Evolutionary conservation across 176 grass and related monocot genomes (phyloP).

Genomic region (Eleusine coracana): DNA sequence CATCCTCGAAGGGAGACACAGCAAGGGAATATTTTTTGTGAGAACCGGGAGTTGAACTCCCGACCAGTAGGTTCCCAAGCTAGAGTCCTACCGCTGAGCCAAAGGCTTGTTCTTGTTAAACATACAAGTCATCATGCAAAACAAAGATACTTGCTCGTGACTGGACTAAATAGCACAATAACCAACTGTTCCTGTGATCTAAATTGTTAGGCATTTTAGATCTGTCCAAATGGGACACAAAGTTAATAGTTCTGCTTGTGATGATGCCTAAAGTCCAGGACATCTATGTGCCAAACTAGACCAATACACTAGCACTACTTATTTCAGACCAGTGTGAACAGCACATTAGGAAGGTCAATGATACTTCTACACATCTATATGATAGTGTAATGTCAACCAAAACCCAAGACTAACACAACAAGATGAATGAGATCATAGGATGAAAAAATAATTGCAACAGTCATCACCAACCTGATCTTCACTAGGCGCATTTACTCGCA

Average conservation of each 20-base stretch:
- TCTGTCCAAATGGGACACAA: not conserved
- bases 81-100: no score
- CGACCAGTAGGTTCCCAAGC: no score
- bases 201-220: not conserved
- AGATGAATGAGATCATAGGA: not conserved
- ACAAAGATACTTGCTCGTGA: not conserved
- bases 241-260: not conserved
- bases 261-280: not conserved
- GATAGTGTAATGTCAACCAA: conserved; percentile 1
- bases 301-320: not conserved
- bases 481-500: conserved; percentile 80
- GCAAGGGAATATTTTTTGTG: no score
- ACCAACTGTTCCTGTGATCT: not conserved
- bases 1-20: no score
- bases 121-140: not conserved
- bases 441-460: not conserved
- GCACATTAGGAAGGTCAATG: not conserved
- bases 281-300: not conserved
- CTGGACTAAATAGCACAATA: conserved; percentile 6
- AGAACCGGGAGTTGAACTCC: no score
- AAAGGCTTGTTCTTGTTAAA: not conserved
- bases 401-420: not conserved
- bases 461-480: conserved; percentile 78
- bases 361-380: conserved; percentile 1
- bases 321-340: not conserved